Evolutionary conservation across 345 rosid species (phyloP).

Genomic region (Geranium rotundifolium): DNA sequence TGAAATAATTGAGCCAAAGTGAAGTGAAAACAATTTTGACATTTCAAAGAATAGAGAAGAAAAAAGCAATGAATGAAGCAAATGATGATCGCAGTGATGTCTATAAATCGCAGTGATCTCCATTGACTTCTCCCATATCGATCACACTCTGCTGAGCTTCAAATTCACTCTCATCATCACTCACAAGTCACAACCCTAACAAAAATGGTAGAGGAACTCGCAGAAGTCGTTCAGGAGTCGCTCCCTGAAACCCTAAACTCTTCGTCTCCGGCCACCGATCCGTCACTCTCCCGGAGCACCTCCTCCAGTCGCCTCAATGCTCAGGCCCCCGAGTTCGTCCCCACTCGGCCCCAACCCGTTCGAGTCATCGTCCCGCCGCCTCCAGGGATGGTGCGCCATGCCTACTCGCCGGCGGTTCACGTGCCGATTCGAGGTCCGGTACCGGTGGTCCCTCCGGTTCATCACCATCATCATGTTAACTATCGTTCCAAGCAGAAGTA

Average conservation of each 20-base stretch:
- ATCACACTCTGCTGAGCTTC: too few species aligned
- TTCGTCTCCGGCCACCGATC: not conserved
- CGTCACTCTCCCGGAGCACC: constrained; percentile 22
- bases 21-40: too few species aligned
- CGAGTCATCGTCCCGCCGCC: constrained; percentile 10
- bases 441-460: constrained; percentile 26
- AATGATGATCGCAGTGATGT: too few species aligned
- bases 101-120: not conserved
- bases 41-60: too few species aligned
- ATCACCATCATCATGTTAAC: constrained; percentile 20
- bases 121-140: not conserved
- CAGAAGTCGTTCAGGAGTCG: constrained; percentile 16
- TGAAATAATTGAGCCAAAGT: too few species aligned
- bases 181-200: not conserved
- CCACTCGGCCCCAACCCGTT: constrained; percentile 19
- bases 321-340: constrained; percentile 87
- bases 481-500: not conserved
- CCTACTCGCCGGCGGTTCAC: constrained; percentile 23
- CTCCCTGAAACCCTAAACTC: constrained; percentile 30
- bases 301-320: constrained; percentile 80
- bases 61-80: too few species aligned
- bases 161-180: not conserved
- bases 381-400: constrained; percentile 12
- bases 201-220: not conserved
- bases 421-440: constrained; percentile 9